Conservation (phyloP, 2,329 filamentous ascomycete species). For the Exutisphaerella laricina region DNA sequence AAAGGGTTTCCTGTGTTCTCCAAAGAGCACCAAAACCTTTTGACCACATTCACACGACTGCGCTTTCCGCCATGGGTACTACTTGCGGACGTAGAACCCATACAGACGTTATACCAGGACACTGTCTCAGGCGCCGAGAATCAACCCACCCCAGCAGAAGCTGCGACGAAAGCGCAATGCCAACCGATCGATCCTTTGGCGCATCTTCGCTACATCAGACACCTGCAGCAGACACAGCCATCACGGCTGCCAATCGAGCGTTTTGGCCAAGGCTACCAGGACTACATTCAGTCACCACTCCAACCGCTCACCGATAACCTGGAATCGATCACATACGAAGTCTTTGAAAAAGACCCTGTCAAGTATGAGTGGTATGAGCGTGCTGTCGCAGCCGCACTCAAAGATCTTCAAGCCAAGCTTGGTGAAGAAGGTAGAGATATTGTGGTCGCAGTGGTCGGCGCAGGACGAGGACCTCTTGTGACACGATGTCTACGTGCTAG, state of each 20-base stretch:
- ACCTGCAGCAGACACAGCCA: constrained; percentile 77
- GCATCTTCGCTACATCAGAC: constrained; percentile 74
- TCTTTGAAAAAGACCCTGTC: constrained; percentile 96
- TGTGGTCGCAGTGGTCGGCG: constrained; percentile 86
- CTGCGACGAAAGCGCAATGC: constrained; percentile 41
- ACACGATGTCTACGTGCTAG: constrained; percentile 80
- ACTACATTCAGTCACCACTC: constrained; percentile 90
- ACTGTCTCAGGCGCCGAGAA: constrained; percentile 4
- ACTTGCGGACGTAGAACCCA: constrained; percentile 52
- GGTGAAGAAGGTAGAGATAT: constrained; percentile 69
- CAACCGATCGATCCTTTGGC: constrained; percentile 50
- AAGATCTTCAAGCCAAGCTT: constrained; percentile 74
- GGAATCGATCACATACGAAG: constrained; percentile 95
- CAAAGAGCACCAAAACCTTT: constrained; percentile 53
- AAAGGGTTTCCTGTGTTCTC: constrained; percentile 56
- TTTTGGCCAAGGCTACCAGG: constrained; percentile 72
- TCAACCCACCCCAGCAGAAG: constrained; percentile 64
- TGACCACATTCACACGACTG: constrained; percentile 53
- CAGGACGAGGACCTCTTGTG: constrained; percentile 86
- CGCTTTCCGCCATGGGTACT: constrained; percentile 56
- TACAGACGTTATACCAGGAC: constrained; percentile 25
- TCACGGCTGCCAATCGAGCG: constrained; percentile 57
- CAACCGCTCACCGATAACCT: constrained; percentile 95
- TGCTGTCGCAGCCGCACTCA: constrained; percentile 73
- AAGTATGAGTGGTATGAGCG: constrained; percentile 96